Evolutionary conservation across 768 basidiomycete genomes (phyloP), one percentile per base, ranked within the genome.

Genomic region (Boletus rufocinnamomeus): DNA sequence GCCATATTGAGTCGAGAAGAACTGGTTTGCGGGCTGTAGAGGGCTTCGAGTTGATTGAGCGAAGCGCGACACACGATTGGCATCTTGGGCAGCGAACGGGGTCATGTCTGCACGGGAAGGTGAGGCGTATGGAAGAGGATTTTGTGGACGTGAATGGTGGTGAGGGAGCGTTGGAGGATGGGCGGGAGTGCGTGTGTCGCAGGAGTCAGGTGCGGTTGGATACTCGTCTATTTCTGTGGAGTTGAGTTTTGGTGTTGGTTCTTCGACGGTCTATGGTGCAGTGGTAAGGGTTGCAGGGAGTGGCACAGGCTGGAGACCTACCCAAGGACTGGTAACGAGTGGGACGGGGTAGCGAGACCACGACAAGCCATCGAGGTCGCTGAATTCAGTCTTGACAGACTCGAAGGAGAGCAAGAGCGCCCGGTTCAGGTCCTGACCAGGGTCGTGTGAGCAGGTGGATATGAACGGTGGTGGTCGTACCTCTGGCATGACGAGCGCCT

Each of bases 301-400:
- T 35, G 49, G 55, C 51, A 38, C 28, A 5, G 27, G 25, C 4
- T 17, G n/a, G 23, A 37, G 23, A 64, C 68, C 6, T 48, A 73
- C 72, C 65, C 65, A 66, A 7, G 68, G 58, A 40, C 65, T 67
- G 23, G 60, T 72, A 23, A 63, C 68, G 48, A 64, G 58, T 5
- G 70, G 70, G 9, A 75, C 72, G 5, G 74, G 72, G 30, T 73
- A 69, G 46, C 72, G 73, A 19, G 77, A 69, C 84, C 84, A 84
- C 38, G 78, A 76, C 37, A 83, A 70, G 0, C 85, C 85, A 54
- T 86, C 85, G 17, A 86, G 76, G 68, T 86, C 85, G 55, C 77
- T 75, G 64, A 85, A 86, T 61, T 86, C 84, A 9, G 80, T 80
- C 60, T 86, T 86, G 35, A 86, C 84, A 6, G 76, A 76, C 23